Conservation (phyloP, 768 basidiomycete genomes). For the Neoboletus magnificus region DNA sequence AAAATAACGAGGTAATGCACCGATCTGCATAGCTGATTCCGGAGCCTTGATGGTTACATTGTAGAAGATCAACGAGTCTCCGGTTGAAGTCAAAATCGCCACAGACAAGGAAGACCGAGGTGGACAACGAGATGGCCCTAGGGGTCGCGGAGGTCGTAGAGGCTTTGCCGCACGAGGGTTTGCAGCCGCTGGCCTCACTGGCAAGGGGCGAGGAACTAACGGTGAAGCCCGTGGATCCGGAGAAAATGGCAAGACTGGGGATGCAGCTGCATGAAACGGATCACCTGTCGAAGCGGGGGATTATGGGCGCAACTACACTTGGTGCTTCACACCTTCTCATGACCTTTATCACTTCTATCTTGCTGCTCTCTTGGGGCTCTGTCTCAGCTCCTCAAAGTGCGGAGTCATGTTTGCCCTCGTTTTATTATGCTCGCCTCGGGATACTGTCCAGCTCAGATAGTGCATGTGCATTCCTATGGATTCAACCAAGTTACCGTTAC, state of each 20-base stretch:
- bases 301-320: conserved; percentile 12
- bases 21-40: conserved; percentile 14
- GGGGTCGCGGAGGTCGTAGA: conserved; percentile 48
- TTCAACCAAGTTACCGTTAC: not conserved
- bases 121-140: conserved; percentile 48
- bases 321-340: conserved; percentile 19
- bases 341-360: conserved; percentile 11
- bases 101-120: conserved; percentile 49
- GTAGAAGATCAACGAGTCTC: conserved; percentile 67
- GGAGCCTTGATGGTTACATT: conserved; percentile 5
- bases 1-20: conserved; percentile 59
- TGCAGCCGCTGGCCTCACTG: conserved; percentile 64
- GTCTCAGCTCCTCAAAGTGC: conserved; percentile 15
- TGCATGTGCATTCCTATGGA: conserved; percentile 20
- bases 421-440: conserved; percentile 20
- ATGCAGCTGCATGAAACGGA: conserved; percentile 22
- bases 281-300: conserved; percentile 16
- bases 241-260: conserved; percentile 28
- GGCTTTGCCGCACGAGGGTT: conserved; percentile 61
- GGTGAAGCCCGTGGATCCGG: conserved; percentile 29
- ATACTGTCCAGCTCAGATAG: conserved; percentile 16
- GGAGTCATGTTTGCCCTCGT: conserved; percentile 24
- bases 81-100: conserved; percentile 69
- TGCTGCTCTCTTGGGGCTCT: conserved; percentile 8
- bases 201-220: conserved; percentile 29